Conservation (phyloP, 108 stramenopile genomes). For the Skeletonema grethae region DNA sequence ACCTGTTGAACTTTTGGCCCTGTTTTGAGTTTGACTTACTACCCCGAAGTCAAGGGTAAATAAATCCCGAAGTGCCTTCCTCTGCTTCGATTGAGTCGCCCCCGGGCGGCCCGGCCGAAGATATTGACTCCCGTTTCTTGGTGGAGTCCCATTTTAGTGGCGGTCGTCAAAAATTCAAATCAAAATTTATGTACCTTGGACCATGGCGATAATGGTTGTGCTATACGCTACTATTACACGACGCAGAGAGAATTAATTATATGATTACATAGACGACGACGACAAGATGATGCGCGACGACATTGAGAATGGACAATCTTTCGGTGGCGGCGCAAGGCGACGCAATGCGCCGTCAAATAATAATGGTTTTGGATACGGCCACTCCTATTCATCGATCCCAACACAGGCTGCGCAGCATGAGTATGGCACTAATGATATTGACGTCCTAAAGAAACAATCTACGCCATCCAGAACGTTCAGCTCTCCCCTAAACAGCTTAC, state of each 20-base stretch:
- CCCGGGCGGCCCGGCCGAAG: too few relatives aligned
- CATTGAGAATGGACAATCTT: slow-evolving; percentile 35
- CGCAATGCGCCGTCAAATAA: slow-evolving; percentile 20
- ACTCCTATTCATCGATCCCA: slow-evolving; percentile 35
- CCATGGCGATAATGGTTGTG: too few relatives aligned
- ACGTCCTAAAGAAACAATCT: slow-evolving; percentile 39
- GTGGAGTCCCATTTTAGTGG: too few relatives aligned
- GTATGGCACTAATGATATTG: slow-evolving; percentile 22
- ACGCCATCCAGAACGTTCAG: slow-evolving; percentile 17
- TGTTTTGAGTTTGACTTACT: too few relatives aligned
- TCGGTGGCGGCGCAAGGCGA: slow-evolving; percentile 38
- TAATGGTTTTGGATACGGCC: slow-evolving; percentile 4
- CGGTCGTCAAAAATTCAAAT: too few relatives aligned
- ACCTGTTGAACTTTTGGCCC: too few relatives aligned
- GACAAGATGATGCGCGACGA: slow-evolving; percentile 47
- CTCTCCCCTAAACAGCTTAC: slow-evolving; percentile 4
- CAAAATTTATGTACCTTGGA: too few relatives aligned
- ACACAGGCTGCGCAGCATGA: slow-evolving; percentile 19
- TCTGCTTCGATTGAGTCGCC: too few relatives aligned
- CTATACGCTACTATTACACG: too few relatives aligned
- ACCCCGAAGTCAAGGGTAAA: too few relatives aligned
- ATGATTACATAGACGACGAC: neutral
- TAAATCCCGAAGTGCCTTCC: too few relatives aligned
- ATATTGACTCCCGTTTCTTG: too few relatives aligned
- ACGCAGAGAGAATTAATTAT: neutral